Evolutionary conservation across 345 rosid species (phyloP), one percentile per base, ranked within the genome.

Genomic region (Salix dunnii): DNA sequence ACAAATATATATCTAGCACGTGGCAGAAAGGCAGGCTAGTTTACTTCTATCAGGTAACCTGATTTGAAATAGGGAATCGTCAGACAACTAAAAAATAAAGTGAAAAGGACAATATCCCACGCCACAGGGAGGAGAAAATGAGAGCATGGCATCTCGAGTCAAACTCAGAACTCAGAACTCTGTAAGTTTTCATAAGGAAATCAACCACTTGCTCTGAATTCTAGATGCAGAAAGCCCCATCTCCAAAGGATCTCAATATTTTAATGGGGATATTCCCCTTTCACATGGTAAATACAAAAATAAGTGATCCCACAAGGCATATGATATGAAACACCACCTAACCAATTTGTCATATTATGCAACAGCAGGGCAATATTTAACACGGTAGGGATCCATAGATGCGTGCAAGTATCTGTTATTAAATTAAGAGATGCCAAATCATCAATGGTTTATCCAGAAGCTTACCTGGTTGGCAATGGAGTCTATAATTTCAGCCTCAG

Each of bases 391-490:
- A 33, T 7, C 8, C 21, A 20, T 18, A 20, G 55, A 18, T 49
- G 3, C 27, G 1, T 33, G 53, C 13, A 28, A 9, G 42, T 12
- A n/a, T 7, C 23, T 35, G 27, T 21, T 72, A 11, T 60, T 61
- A 20, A n/a, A 18, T n/a, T 16, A 23, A 63, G 14, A 66, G 60
- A 13, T 58, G 5, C 10, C 7, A 30, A 6, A 17, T 28, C 43
- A 3, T 20, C 18, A 8, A 35, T 42, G 23, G 11, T 13, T 38
- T 14, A 13, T 36, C 3, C 11, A 6, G 36, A 71, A 73, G 63
- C 79, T 48, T 89, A 82, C 99, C 91, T 92, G 94, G 86, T 84
- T 89, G 27, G 94, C 91, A 7, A 93, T 77, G 55, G 82, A 92
- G 74, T 93, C 96, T 87, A 92, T 78, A 66, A 92, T 67, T 81